These are phyloP conservation scores for Miscanthus lutarioriparius DNA, from an alignment of 176 grass and related monocot genomes.

Conservation along the genomic window DNA sequence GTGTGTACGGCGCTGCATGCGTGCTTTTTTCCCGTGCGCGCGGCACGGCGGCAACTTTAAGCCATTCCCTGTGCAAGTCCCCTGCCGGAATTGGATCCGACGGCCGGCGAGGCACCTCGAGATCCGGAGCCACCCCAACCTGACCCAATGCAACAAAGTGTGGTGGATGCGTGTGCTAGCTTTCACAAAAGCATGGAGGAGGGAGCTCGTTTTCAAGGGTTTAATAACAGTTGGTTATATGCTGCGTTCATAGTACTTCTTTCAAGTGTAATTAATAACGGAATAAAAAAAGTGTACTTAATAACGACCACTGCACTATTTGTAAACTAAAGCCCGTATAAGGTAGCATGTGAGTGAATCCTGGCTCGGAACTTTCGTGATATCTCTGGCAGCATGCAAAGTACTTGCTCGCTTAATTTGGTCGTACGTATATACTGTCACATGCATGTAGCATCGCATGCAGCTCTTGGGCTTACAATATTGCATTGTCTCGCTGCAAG, in stretches of 20 bases:
- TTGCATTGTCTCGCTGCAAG: neutral
- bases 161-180: neutral
- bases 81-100: neutral
- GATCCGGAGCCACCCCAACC: conserved; percentile 58
- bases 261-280: neutral
- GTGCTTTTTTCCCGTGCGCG: conserved; percentile 53
- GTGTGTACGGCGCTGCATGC: neutral
- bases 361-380: conserved; percentile 40
- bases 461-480: neutral
- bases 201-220: neutral
- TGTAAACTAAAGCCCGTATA: neutral
- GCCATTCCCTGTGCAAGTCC: neutral
- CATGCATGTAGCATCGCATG: neutral
- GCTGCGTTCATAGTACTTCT: neutral
- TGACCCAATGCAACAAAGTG: conserved; percentile 29
- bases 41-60: conserved; percentile 25
- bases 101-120: conserved; percentile 35
- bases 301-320: neutral
- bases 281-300: no score
- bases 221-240: conserved; percentile 24
- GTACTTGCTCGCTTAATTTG: neutral
- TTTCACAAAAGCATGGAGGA: conserved; percentile 46
- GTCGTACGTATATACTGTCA: neutral
- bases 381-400: conserved; percentile 11
- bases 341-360: conserved; percentile 35